phyloP scores from a whole-genome alignment of 257 asterid species.

The Solanum arcanum region DNA sequence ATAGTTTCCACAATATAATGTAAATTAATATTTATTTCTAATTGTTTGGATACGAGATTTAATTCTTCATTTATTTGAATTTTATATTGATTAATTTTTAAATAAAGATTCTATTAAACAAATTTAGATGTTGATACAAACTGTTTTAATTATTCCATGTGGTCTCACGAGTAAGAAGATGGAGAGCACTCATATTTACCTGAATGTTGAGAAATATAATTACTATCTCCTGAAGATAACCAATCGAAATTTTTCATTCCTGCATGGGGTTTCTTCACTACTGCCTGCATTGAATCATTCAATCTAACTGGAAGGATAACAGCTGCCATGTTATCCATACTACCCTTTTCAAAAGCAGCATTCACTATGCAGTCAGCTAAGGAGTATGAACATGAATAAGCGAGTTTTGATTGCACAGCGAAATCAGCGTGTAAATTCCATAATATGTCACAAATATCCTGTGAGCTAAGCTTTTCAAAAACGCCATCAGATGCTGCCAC shows the following conservation, averaged over 20 bases:
- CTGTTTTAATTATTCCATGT: background rate
- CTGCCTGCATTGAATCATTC: conserved; percentile 19
- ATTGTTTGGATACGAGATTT: background rate
- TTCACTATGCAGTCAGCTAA: conserved; percentile 79
- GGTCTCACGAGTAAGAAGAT: background rate
- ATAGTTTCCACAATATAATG: background rate
- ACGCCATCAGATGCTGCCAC: conserved; percentile 93
- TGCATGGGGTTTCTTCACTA: conserved; percentile 16
- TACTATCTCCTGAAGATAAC: conserved; percentile 37
- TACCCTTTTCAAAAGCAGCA: conserved; percentile 75
- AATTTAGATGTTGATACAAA: background rate
- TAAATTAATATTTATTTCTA: background rate
- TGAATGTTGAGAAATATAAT: conserved; percentile 27
- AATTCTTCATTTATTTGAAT: background rate
- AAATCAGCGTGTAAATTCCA: conserved; percentile 52
- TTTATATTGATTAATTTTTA: background rate
- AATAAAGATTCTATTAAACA: background rate
- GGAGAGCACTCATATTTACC: conserved; percentile 29
- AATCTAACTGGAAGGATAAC: conserved; percentile 47
- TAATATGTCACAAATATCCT: conserved; percentile 77
- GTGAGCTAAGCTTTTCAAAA: conserved; percentile 75
- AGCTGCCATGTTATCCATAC: conserved; percentile 89
- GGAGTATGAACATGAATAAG: conserved; percentile 53
- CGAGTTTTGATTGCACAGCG: conserved; percentile 21
- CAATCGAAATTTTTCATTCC: conserved; percentile 23